A percentile compares a stretch with the other conserved stretches of the same genome.
These are phyloP conservation scores for Fonsecaea nubica DNA, from an alignment of 2,329 filamentous ascomycete species.

Conservation along the genomic window DNA sequence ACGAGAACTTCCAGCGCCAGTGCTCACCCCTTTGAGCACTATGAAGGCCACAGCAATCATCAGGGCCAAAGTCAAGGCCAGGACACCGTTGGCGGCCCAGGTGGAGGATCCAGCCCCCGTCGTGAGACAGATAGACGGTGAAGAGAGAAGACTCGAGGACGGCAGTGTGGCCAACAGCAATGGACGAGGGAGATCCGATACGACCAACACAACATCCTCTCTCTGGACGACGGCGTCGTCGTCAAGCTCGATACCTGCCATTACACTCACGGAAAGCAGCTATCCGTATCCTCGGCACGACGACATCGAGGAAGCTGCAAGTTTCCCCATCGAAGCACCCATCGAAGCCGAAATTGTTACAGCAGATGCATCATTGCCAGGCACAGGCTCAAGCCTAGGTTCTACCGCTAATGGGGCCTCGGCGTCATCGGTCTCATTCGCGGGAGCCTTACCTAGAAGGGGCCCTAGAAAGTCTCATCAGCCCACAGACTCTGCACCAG, in stretches of 20 bases:
- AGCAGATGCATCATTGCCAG: slow-evolving; percentile 1
- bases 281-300: background rate
- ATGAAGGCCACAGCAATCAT: slow-evolving; percentile 25
- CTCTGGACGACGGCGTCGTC: slow-evolving; percentile 15
- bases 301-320: background rate
- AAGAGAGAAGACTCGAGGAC: background rate
- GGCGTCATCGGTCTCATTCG: slow-evolving; percentile 19
- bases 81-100: slow-evolving; percentile 15
- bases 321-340: background rate
- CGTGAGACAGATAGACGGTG: background rate
- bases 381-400: slow-evolving; percentile 5
- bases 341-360: slow-evolving; percentile 6
- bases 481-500: slow-evolving; percentile 2
- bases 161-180: slow-evolving; percentile 1
- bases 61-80: slow-evolving; percentile 22
- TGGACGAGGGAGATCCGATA: slow-evolving; percentile 11
- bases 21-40: slow-evolving; percentile 16
- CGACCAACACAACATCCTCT: slow-evolving; percentile 12
- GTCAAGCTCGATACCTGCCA: slow-evolving; percentile 18
- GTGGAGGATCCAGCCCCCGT: slow-evolving; percentile 16
- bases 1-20: slow-evolving; percentile 28
- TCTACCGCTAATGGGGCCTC: background rate
- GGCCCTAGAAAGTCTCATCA: background rate
- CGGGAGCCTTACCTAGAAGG: slow-evolving; percentile 5
- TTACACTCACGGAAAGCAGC: slow-evolving; percentile 10